Conservation (phyloP, 805 yeast species). For the Limtongia smithiae region DNA sequence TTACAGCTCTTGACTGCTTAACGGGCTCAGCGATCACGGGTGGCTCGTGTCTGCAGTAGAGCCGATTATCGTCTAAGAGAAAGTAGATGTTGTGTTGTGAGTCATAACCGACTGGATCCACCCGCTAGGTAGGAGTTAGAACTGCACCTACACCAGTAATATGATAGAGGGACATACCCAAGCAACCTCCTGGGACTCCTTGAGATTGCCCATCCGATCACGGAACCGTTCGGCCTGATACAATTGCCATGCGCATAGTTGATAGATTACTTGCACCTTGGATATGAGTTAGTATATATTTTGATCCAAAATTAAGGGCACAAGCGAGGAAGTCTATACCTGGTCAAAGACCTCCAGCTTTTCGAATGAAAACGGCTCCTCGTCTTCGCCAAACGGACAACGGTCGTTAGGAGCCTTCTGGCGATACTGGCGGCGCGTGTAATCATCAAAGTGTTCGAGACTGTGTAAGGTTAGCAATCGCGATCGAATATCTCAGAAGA, state of each 20-base stretch:
- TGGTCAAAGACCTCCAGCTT: constrained; percentile 22
- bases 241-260: constrained; percentile 24
- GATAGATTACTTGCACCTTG: constrained; percentile 17
- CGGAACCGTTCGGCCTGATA: constrained; percentile 28
- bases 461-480: too few species aligned
- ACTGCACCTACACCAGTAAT: not conserved
- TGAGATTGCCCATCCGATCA: constrained; percentile 28
- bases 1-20: not conserved
- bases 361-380: constrained; percentile 12
- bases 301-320: not conserved
- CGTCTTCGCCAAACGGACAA: constrained; percentile 26
- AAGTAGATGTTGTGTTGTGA: constrained; percentile 33
- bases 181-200: constrained; percentile 23
- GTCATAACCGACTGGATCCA: constrained; percentile 35
- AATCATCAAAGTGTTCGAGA: constrained; percentile 25
- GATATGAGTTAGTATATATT: not conserved
- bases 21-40: constrained; percentile 1
- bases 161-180: constrained; percentile 17
- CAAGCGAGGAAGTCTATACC: constrained; percentile 7
- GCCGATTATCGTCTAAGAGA: constrained; percentile 39
- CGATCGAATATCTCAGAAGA: not conserved
- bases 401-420: constrained; percentile 11
- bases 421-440: constrained; percentile 26
- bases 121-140: constrained; percentile 25
- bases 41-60: constrained; percentile 30